A percentile compares a stretch with the other conserved stretches of the same genome.
Conservation (phyloP, 2,329 filamentous ascomycete species). For the Pyrenophora tritici-repentis region DNA sequence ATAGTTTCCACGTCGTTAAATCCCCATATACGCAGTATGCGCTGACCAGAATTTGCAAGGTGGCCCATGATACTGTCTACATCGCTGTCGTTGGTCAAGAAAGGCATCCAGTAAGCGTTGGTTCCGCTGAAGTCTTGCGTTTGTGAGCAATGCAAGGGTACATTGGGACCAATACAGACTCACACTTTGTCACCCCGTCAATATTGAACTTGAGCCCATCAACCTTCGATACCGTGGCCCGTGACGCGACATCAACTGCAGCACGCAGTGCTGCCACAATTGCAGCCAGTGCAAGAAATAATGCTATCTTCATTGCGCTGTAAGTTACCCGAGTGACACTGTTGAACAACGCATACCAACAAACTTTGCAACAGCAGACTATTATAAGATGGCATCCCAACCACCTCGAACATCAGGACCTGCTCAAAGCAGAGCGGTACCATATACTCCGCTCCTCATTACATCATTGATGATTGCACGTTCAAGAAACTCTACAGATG, state of each 20-base stretch:
- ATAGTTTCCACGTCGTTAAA: conserved; percentile 63
- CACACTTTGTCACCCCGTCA: conserved; percentile 42
- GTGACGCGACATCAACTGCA: conserved; percentile 14
- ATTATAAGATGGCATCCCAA: background rate
- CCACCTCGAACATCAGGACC: background rate
- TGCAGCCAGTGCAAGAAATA: conserved; percentile 24
- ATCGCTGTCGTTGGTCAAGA: conserved; percentile 59
- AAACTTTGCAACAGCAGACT: background rate
- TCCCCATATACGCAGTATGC: conserved; percentile 65
- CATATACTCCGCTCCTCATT: conserved; percentile 14
- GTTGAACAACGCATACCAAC: background rate
- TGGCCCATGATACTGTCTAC: conserved; percentile 57
- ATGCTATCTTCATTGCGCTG: conserved; percentile 29
- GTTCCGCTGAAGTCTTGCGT: conserved; percentile 56
- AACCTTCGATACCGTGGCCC: conserved; percentile 30
- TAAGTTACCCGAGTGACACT: background rate
- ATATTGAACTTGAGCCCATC: conserved; percentile 44
- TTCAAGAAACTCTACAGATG: conserved; percentile 8
- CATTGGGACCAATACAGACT: conserved; percentile 1
- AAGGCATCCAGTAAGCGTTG: conserved; percentile 62
- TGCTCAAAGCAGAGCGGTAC: conserved; percentile 2
- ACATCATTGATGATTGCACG: conserved; percentile 3
- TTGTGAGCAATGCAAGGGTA: no score
- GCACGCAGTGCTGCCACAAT: conserved; percentile 29
- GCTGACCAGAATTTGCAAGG: conserved; percentile 57